Evolutionary conservation across 2,329 filamentous ascomycete genomes (phyloP), one percentile per base, ranked within the genome.

Genomic region (Nigrospora oryzae): DNA sequence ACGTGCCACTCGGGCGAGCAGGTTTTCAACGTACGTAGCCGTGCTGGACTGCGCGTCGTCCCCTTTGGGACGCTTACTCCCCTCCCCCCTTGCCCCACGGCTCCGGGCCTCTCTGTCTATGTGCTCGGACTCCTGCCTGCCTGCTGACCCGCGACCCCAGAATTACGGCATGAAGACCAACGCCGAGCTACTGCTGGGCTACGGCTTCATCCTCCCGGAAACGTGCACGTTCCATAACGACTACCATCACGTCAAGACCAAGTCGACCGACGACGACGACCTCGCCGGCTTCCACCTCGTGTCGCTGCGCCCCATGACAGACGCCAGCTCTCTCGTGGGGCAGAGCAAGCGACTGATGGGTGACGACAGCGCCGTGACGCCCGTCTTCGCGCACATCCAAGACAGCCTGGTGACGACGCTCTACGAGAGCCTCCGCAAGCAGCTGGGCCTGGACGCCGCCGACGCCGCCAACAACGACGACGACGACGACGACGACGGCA

Each of bases 81-180:
- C 19, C 19, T 6, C 19, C 19, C 19, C 19, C 19, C 19, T 6
- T 6, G 4, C 19, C 6, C 19, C 19, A 6, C 19, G 19, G 19
- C 19, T 6, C 19, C 6, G 19, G 6, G 19, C 4, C 19, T 23
- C 4, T 23, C 19, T 23, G 19, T 23, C 19, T 6, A 23, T 23
- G 19, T 23, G 19, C 19, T 23, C 4, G 19, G 4, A 23, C 19
- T 4, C 19, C 19, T 6, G 19, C 19, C 19, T 23, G 19, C 6
- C 11, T 15, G 19, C 15, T 35, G 30, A 16, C 17, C 69, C 75
- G 50, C 63, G 75, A 19, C 82, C 72, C 55, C 86, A 87, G 65
- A 88, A 86, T 59, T 89, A 89, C 56, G 84, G 84, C 30, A 61
- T 68, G 56, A 86, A 87, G 62, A 86, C 83, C 7, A 89, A 89